Conservation (phyloP, 2,329 filamentous ascomycete genomes). For the Chalaropsis ovoidea region DNA sequence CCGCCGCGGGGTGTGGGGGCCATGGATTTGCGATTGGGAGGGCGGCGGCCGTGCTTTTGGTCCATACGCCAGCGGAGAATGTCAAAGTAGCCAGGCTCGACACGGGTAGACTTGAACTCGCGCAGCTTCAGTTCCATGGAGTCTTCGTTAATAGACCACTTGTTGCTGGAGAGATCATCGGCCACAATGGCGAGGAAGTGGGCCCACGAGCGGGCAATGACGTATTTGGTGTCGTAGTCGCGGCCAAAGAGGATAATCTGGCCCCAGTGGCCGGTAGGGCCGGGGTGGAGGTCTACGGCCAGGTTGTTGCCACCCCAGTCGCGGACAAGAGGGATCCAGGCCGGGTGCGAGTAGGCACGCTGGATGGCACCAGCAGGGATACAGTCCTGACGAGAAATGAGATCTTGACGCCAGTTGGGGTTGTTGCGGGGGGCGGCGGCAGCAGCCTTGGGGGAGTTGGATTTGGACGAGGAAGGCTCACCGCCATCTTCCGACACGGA, state of each 20-base stretch:
- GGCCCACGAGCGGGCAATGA: conserved; percentile 85
- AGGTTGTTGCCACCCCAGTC: conserved; percentile 99
- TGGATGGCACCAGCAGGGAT: conserved; percentile 80
- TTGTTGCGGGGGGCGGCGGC: conserved; percentile 36
- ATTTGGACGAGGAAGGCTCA: conserved; percentile 59
- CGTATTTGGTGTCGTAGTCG: conserved; percentile 98
- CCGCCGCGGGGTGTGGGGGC: conserved; percentile 32
- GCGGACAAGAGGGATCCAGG: conserved; percentile 90
- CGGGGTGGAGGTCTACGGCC: conserved; percentile 83
- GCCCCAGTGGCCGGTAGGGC: conserved; percentile 83
- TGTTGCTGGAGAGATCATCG: conserved; percentile 81
- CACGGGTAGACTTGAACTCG: conserved; percentile 79
- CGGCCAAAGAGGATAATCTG: conserved; percentile 94
- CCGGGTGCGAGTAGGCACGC: conserved; percentile 84
- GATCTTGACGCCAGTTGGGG: conserved; percentile 67
- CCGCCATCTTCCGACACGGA: conserved; percentile 46
- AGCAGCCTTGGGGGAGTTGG: conserved; percentile 28
- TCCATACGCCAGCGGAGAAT: conserved; percentile 92
- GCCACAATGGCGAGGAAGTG: conserved; percentile 76
- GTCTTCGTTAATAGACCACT: conserved; percentile 89
- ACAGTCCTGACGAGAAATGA: conserved; percentile 74
- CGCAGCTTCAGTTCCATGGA: conserved; percentile 80
- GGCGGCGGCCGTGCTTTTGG: conserved; percentile 75
- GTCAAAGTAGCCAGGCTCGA: conserved; percentile 88
- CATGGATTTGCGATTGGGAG: conserved; percentile 45